Evolutionary conservation across 2,329 filamentous ascomycete genomes (phyloP), one percentile per base, ranked within the genome.

Genomic region (Aspergillus brasiliensis): DNA sequence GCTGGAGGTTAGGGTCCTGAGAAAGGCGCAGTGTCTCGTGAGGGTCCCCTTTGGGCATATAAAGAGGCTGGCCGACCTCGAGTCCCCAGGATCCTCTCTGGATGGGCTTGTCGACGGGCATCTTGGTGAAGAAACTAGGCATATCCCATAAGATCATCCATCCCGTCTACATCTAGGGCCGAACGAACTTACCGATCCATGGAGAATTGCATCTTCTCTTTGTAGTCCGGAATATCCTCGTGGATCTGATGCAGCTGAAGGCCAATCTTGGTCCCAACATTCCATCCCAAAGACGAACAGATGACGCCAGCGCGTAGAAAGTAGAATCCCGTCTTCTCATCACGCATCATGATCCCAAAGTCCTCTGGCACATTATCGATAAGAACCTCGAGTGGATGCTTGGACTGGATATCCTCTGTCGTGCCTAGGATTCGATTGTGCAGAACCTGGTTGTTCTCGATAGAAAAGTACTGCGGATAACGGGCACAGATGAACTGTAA

Each of bases 51-150:
- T 87, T 84, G 0, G 90, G 88, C 81, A 91, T 87, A 75, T 88
- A 95, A 2, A 96, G 81, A 0, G 91, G 91, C 40, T 87, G 77
- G 42, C 88, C 89, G 38, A 92, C 81, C 71, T 95, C 91, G 0
- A 96, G 80, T 4, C 89, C 90, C 92, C 92, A 96, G 2, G 90
- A 92, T 3, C 90, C 91, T 53, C 92, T 86, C 74, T 95, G 91
- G 56, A 96, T 95, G 2, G 91, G 87, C 63, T 86, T 86, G 63
- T 88, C 84, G 0, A 88, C 84, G 0, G 90, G 85, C 79, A 92
- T 86, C 71, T 91, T 93, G 28, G 88, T 85, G 71, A 96, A 96
- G 75, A 87, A 95, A n/a, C 90, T 91, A 51, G 19, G 25, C 15
- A 21, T 17, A 28, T 48, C 8, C 17, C 11, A 34, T 13, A 3